Percentiles rank a stretch among this genome's conserved stretches.
Conservation (phyloP, 2,329 filamentous ascomycete species). For the Aureobasidium mangrovei region DNA sequence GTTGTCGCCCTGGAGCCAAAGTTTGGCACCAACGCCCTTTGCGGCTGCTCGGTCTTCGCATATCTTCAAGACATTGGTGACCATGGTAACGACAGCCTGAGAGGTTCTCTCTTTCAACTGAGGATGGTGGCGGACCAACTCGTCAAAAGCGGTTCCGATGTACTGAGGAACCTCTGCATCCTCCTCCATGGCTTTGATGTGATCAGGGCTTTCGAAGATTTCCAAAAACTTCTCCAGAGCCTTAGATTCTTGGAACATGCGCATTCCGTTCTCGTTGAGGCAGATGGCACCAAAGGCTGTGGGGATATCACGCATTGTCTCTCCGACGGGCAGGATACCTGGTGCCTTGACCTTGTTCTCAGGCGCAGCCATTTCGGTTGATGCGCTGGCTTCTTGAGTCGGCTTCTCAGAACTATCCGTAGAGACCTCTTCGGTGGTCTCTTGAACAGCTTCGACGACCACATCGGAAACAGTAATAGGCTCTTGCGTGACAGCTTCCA, state of each 20-base stretch:
- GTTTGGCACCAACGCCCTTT: conserved; percentile 67
- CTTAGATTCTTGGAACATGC: conserved; percentile 72
- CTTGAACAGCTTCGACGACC: neutral
- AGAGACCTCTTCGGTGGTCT: neutral
- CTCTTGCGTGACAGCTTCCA: conserved; percentile 64
- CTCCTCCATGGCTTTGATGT: conserved; percentile 73
- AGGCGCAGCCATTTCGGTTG: neutral
- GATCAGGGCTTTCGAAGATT: conserved; percentile 88
- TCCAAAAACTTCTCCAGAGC: conserved; percentile 84
- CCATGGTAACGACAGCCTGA: conserved; percentile 80
- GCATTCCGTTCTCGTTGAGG: conserved; percentile 77
- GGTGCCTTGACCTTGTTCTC: conserved; percentile 39
- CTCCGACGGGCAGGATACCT: conserved; percentile 76
- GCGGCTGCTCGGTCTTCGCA: conserved; percentile 61
- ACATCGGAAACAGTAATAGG: conserved; percentile 22
- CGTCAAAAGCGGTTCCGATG: conserved; percentile 81
- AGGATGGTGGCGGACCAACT: conserved; percentile 89
- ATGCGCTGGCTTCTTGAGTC: too few species aligned
- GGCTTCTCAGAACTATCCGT: neutral
- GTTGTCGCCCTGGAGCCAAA: conserved; percentile 55
- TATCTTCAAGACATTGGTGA: conserved; percentile 68
- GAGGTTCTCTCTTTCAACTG: conserved; percentile 70
- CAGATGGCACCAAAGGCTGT: conserved; percentile 89
- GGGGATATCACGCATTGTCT: conserved; percentile 81
- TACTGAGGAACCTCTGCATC: conserved; percentile 64